Conservation (phyloP, 805 yeast genomes). For the Torulaspora delbrueckii region DNA sequence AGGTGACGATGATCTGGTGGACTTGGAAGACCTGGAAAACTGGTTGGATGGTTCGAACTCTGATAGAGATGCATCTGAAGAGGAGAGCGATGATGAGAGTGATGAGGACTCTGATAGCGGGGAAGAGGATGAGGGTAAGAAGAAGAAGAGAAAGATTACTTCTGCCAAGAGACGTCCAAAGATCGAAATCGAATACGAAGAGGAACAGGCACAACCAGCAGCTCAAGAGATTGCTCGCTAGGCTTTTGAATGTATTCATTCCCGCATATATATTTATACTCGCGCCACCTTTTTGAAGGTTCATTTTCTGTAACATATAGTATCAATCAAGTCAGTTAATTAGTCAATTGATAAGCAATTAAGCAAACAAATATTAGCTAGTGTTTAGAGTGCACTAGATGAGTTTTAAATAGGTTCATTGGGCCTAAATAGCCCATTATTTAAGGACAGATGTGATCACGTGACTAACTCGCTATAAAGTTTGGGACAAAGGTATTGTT, state of each 20-base stretch:
- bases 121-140: constrained; percentile 38
- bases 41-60: constrained; percentile 64
- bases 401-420: too few relatives aligned
- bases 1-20: constrained; percentile 84
- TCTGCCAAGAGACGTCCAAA: constrained; percentile 56
- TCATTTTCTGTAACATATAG: neutral
- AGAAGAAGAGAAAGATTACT: constrained; percentile 35
- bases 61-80: constrained; percentile 30
- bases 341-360: neutral
- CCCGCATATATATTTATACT: neutral
- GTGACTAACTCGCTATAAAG: neutral
- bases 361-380: too few relatives aligned
- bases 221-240: constrained; percentile 31
- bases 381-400: too few relatives aligned
- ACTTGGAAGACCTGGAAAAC: constrained; percentile 85
- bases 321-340: neutral
- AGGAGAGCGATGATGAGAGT: constrained; percentile 33
- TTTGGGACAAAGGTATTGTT: neutral
- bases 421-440: neutral
- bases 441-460: neutral
- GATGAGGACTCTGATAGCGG: constrained; percentile 34
- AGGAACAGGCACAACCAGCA: constrained; percentile 44
- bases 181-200: constrained; percentile 81
- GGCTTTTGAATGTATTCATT: neutral
- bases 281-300: neutral